Evolutionary conservation across 2,329 filamentous ascomycete species (phyloP).

Genomic region (Neopestalotiopsis rosae): DNA sequence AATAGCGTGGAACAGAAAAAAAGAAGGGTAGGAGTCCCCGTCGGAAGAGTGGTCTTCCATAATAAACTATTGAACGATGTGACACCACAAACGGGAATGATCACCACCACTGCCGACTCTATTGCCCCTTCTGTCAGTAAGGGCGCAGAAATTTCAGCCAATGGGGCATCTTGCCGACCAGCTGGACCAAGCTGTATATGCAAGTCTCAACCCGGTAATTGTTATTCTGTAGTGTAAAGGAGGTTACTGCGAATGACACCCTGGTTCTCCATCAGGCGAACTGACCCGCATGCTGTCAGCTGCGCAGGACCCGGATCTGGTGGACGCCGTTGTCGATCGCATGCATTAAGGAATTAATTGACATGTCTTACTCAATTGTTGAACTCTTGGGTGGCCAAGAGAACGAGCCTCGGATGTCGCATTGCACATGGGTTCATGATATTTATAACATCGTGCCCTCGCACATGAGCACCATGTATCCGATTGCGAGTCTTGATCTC

Average conservation of each 20-base stretch:
- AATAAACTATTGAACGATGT: slow-evolving; percentile 7
- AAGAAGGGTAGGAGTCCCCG: background rate
- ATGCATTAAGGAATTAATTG: slow-evolving; percentile 10
- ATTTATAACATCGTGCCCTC: background rate
- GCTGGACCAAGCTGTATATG: background rate
- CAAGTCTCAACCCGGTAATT: background rate
- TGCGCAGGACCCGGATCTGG: background rate
- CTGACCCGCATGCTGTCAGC: background rate
- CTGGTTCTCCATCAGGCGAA: background rate
- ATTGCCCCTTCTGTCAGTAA: background rate
- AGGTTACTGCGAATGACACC: background rate
- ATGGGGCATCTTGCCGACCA: slow-evolving; percentile 5
- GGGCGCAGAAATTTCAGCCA: background rate
- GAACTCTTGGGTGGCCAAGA: background rate
- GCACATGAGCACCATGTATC: background rate
- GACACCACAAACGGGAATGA: background rate
- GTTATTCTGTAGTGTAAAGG: background rate
- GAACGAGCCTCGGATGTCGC: background rate
- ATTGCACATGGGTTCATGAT: background rate
- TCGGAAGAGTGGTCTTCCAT: background rate
- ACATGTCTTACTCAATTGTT: background rate
- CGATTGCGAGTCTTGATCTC: background rate
- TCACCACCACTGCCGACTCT: slow-evolving; percentile 9
- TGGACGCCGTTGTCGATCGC: background rate
- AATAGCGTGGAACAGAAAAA: background rate